Percentiles rank a stretch among this genome's conserved stretches.
phyloP scores from a whole-genome alignment of 495 filamentous ascomycete genomes.

The Clavariopsis aquatica region DNA sequence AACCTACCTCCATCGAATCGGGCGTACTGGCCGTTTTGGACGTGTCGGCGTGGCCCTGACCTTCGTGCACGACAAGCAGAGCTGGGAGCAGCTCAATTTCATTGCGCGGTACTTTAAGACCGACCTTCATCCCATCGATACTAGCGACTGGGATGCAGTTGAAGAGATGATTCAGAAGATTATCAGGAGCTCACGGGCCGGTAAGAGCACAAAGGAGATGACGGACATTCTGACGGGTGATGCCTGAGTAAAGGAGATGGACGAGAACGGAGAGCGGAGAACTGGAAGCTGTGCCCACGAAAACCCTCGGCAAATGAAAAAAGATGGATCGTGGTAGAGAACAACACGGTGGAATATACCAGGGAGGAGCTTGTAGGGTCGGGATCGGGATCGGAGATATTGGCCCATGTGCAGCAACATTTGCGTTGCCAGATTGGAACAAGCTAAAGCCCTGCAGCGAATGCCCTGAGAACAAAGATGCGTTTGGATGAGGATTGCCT shows the following conservation, averaged over 20 bases:
- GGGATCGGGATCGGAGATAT: too few species aligned
- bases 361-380: background rate
- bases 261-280: background rate
- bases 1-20: slow-evolving; percentile 98
- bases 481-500: background rate
- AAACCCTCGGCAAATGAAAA: too few species aligned
- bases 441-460: too few species aligned
- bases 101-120: slow-evolving; percentile 76
- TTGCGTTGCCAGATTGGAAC: background rate
- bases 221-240: slow-evolving; percentile 12
- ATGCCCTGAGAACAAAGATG: background rate
- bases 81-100: slow-evolving; percentile 69
- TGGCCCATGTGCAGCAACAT: background rate
- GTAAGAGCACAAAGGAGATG: slow-evolving; percentile 51
- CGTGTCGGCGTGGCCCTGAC: slow-evolving; percentile 94
- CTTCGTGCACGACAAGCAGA: slow-evolving; percentile 79
- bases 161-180: slow-evolving; percentile 77
- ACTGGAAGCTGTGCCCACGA: background rate
- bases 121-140: slow-evolving; percentile 54
- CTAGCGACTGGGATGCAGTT: slow-evolving; percentile 81
- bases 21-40: slow-evolving; percentile 94
- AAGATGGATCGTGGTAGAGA: background rate
- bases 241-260: background rate
- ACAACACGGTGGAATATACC: background rate
- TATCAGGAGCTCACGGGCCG: slow-evolving; percentile 77